These are phyloP conservation scores for Pisolithus albus DNA, from an alignment of 768 basidiomycete species.

Conservation along the genomic window DNA sequence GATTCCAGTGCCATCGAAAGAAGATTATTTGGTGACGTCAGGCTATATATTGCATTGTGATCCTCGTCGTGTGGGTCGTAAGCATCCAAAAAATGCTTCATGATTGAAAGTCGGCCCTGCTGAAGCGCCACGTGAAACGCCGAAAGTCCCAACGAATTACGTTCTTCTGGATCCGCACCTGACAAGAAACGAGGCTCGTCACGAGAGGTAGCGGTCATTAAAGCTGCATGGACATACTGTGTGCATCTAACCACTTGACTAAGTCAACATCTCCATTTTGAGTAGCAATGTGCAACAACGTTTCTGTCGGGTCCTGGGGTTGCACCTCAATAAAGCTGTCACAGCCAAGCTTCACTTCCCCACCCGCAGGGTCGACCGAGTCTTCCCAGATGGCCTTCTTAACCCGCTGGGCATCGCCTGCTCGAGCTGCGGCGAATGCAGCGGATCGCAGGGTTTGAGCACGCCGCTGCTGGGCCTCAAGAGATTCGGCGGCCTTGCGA, in stretches of 20 bases:
- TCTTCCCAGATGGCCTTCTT: slow-evolving; percentile 66
- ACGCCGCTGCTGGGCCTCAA: slow-evolving; percentile 39
- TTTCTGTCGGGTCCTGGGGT: slow-evolving; percentile 55
- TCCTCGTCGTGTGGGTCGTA: slow-evolving; percentile 53
- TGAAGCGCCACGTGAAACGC: slow-evolving; percentile 62
- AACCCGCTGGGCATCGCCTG: slow-evolving; percentile 44
- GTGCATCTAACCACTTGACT: slow-evolving; percentile 63
- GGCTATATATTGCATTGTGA: slow-evolving; percentile 40
- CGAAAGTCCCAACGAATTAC: slow-evolving; percentile 49
- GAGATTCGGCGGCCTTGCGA: slow-evolving; percentile 41
- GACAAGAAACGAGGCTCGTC: slow-evolving; percentile 12
- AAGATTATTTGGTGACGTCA: slow-evolving; percentile 34
- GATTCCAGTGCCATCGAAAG: slow-evolving; percentile 56
- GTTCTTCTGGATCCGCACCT: slow-evolving; percentile 74
- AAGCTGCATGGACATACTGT: slow-evolving; percentile 43
- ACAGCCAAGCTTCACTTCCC: slow-evolving; percentile 55
- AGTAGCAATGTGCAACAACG: slow-evolving; percentile 63
- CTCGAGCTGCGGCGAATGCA: slow-evolving; percentile 60
- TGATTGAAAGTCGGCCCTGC: slow-evolving; percentile 43
- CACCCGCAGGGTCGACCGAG: slow-evolving; percentile 62
- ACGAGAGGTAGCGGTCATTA: slow-evolving; percentile 19
- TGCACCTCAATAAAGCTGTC: slow-evolving; percentile 40
- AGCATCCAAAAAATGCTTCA: slow-evolving; percentile 54
- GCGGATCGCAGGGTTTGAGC: slow-evolving; percentile 52
- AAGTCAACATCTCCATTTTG: slow-evolving; percentile 49